Conservation (phyloP, 2,329 filamentous ascomycete species). For the Claviceps sp. region DNA sequence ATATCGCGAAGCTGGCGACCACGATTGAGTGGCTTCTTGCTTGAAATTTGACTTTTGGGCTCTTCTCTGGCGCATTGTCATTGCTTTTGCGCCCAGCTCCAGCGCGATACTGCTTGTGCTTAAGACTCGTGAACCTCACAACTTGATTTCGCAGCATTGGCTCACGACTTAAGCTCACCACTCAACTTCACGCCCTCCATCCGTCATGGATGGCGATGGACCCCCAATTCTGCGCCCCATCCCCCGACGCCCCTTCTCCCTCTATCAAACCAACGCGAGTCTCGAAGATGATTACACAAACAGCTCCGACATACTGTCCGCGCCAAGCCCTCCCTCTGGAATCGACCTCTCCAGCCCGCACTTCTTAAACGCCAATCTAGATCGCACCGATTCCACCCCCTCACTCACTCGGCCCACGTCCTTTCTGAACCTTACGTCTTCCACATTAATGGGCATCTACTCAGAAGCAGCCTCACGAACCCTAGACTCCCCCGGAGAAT, state of each 20-base stretch:
- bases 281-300: slow-evolving; percentile 24
- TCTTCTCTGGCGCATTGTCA: too few relatives aligned
- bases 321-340: slow-evolving; percentile 12
- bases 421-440: slow-evolving; percentile 73
- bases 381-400: slow-evolving; percentile 13
- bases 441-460: slow-evolving; percentile 88
- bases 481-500: slow-evolving; percentile 25
- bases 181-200: background rate
- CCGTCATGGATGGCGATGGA: slow-evolving; percentile 26
- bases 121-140: too few relatives aligned
- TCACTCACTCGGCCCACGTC: slow-evolving; percentile 59
- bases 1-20: too few relatives aligned
- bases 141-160: too few relatives aligned
- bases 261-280: slow-evolving; percentile 34
- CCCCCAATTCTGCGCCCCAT: slow-evolving; percentile 53
- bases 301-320: slow-evolving; percentile 10
- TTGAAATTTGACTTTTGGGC: too few relatives aligned
- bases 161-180: background rate
- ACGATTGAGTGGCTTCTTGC: too few relatives aligned
- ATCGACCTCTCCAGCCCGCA: slow-evolving; percentile 20
- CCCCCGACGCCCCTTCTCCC: slow-evolving; percentile 57
- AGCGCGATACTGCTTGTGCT: too few relatives aligned
- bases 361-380: slow-evolving; percentile 32
- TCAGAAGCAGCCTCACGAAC: slow-evolving; percentile 47
- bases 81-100: too few relatives aligned